These are phyloP conservation scores for Pseudopyricularia javanii DNA, from an alignment of 2,329 filamentous ascomycete genomes.

Conservation along the genomic window DNA sequence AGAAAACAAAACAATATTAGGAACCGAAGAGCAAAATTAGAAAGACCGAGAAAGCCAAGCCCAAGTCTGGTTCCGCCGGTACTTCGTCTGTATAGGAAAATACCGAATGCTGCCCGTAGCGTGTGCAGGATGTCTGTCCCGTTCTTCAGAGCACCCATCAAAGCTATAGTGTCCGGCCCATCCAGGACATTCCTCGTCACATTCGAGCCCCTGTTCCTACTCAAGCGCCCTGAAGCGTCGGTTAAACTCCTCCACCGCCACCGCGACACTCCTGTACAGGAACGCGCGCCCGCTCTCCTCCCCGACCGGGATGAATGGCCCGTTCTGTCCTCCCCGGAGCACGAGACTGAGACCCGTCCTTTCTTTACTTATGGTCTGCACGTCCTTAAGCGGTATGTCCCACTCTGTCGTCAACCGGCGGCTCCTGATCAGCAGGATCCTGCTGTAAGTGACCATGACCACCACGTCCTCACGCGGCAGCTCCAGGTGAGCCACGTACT, in stretches of 20 bases:
- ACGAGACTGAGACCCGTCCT: conserved; percentile 84
- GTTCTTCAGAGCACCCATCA: neutral
- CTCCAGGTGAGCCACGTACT: conserved; percentile 94
- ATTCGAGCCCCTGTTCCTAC: conserved; percentile 7
- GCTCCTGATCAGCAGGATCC: conserved; percentile 82
- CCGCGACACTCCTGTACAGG: conserved; percentile 51
- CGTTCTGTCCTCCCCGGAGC: conserved; percentile 80
- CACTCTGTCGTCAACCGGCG: conserved; percentile 81
- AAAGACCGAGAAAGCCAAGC: too few species aligned
- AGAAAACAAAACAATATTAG: too few species aligned
- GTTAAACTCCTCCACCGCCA: conserved; percentile 58
- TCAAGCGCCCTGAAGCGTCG: conserved; percentile 39
- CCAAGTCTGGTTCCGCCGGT: too few species aligned
- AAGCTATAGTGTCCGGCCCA: neutral
- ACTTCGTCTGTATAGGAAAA: too few species aligned
- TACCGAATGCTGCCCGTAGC: too few species aligned
- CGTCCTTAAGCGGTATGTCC: conserved; percentile 91
- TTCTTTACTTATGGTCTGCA: conserved; percentile 96
- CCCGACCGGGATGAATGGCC: conserved; percentile 87
- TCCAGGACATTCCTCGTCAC: neutral
- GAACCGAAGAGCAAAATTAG: too few species aligned
- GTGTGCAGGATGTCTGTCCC: too few species aligned
- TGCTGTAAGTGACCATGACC: conserved; percentile 75
- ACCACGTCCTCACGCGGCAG: conserved; percentile 79
- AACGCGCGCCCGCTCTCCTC: conserved; percentile 64